phyloP scores from a whole-genome alignment of 768 basidiomycete species.

The Amanita phalloides region DNA sequence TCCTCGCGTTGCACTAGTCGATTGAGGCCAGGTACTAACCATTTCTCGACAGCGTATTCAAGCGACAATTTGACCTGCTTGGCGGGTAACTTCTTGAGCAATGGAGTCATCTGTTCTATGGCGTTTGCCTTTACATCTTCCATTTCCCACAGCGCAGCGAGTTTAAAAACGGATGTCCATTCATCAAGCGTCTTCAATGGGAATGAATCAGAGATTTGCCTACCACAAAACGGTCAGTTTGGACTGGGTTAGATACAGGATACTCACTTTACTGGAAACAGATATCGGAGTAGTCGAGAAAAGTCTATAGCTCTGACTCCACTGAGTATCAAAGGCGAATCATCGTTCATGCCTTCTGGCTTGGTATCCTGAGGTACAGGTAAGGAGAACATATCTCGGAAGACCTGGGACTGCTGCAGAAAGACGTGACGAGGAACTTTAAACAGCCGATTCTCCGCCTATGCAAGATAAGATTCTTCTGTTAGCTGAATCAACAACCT shows the following conservation, averaged over 20 bases:
- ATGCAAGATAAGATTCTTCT: background rate
- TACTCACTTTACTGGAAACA: constrained; percentile 11
- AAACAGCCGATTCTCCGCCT: constrained; percentile 30
- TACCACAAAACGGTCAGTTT: background rate
- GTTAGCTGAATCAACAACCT: too few species aligned
- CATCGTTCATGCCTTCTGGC: constrained; percentile 18
- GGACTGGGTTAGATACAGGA: too few species aligned
- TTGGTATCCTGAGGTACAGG: constrained; percentile 11
- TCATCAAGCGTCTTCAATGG: constrained; percentile 5
- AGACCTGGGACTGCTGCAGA: constrained; percentile 21
- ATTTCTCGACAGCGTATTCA: constrained; percentile 16
- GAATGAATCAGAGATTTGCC: background rate
- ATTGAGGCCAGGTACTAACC: constrained; percentile 16
- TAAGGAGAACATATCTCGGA: constrained; percentile 21
- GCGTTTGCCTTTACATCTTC: constrained; percentile 15
- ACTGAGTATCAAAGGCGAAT: constrained; percentile 17
- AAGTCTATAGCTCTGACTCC: constrained; percentile 16
- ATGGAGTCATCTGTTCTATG: constrained; percentile 14
- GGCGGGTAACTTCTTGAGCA: constrained; percentile 7
- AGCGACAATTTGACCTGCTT: constrained; percentile 17
- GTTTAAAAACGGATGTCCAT: constrained; percentile 23
- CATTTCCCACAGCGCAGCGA: constrained; percentile 26
- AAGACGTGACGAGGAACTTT: constrained; percentile 26
- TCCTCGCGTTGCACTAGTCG: constrained; percentile 12
- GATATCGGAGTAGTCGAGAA: constrained; percentile 7